Conservation (phyloP, 2,329 filamentous ascomycete species). For the Trichocomaceae sp. region DNA sequence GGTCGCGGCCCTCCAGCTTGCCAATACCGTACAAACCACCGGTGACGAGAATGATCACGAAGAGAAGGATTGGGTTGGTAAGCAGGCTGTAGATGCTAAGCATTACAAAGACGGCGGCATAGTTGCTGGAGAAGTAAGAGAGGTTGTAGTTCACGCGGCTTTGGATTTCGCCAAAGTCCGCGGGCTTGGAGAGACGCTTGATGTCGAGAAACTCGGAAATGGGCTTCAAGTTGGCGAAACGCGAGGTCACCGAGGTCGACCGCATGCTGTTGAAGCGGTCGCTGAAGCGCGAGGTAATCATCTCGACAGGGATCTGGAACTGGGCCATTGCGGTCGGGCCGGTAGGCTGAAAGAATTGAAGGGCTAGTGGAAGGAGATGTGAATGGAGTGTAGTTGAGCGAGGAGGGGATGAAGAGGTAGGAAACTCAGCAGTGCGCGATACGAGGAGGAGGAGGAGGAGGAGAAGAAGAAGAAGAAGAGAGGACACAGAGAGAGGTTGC, state of each 20-base stretch:
- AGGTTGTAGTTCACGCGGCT: slow-evolving; percentile 96
- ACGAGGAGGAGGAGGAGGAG: no score
- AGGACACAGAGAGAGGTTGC: no score
- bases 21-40: slow-evolving; percentile 87
- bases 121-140: slow-evolving; percentile 96
- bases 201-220: slow-evolving; percentile 91
- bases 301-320: slow-evolving; percentile 88
- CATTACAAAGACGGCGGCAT: slow-evolving; percentile 88
- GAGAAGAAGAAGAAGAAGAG: no score
- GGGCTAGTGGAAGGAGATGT: no score
- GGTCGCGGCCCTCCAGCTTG: slow-evolving; percentile 79
- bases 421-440: no score
- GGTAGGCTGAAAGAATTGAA: slow-evolving; percentile 4
- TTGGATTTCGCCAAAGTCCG: slow-evolving; percentile 84
- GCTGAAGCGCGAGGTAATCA: slow-evolving; percentile 84
- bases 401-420: no score
- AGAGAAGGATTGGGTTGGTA: slow-evolving; percentile 78
- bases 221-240: slow-evolving; percentile 88
- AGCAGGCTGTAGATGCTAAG: slow-evolving; percentile 92
- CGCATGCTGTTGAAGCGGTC: slow-evolving; percentile 81
- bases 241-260: slow-evolving; percentile 67
- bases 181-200: slow-evolving; percentile 91
- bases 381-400: no score
- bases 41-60: slow-evolving; percentile 83
- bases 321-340: slow-evolving; percentile 58